A percentile compares a stretch with the other conserved stretches of the same genome.
Evolutionary conservation across 2,329 filamentous ascomycete genomes (phyloP).

Genomic region (Aspergillus sp.): DNA sequence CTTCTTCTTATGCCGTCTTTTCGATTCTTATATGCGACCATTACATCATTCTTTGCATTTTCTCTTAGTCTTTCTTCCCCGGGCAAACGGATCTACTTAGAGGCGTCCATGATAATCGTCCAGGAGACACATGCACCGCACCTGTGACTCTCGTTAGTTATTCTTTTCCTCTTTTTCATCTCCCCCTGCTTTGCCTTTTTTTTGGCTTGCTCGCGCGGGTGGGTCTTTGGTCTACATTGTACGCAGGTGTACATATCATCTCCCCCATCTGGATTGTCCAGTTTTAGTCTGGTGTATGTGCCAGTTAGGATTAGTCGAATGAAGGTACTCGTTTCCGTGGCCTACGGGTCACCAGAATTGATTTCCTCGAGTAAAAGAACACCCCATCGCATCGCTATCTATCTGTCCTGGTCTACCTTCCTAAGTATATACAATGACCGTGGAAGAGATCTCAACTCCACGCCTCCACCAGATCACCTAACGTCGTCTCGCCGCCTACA

Average conservation of each 20-base stretch:
- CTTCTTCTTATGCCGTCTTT: not conserved
- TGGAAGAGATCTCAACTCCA: slow-evolving; percentile 27
- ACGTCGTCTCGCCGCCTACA: slow-evolving; percentile 51
- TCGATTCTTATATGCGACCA: not conserved
- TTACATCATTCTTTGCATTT: not conserved
- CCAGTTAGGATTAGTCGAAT: slow-evolving; percentile 26
- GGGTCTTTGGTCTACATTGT: slow-evolving; percentile 8
- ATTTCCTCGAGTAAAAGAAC: not conserved
- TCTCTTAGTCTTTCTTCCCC: slow-evolving; percentile 1
- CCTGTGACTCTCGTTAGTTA: not conserved
- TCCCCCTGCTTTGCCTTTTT: not conserved
- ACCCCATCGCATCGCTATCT: not conserved
- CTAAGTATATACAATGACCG: not conserved
- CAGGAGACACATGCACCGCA: not conserved
- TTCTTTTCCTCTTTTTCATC: slow-evolving; percentile 1
- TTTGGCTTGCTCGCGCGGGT: not conserved
- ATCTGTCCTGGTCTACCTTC: not conserved
- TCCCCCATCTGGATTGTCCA: slow-evolving; percentile 10
- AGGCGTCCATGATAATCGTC: slow-evolving; percentile 6
- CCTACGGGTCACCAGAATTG: slow-evolving; percentile 18
- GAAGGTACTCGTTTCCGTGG: slow-evolving; percentile 22
- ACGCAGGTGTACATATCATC: slow-evolving; percentile 27
- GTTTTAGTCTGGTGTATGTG: slow-evolving; percentile 16
- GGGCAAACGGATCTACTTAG: slow-evolving; percentile 6
- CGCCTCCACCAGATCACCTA: slow-evolving; percentile 47